Evolutionary conservation across 352 stramenopile genomes (phyloP).

Genomic region (Thraustochytrium sp.): DNA sequence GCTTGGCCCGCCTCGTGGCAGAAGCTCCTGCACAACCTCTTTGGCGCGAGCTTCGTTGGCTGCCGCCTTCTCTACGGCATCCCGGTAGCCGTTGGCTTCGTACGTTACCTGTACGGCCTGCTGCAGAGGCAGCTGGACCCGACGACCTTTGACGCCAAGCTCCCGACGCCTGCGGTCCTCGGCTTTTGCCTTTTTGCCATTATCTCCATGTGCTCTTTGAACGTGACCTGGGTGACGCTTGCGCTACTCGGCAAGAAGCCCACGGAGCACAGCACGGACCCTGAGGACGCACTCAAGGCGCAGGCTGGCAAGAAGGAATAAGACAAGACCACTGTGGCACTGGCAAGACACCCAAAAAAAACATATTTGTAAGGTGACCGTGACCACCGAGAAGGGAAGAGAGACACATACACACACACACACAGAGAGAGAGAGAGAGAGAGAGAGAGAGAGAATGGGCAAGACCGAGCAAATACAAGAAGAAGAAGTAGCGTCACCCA

Average conservation of each 20-base stretch:
- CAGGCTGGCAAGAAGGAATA: no score
- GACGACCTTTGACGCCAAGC: not conserved
- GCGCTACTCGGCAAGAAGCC: not conserved
- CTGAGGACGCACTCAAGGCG: not conserved
- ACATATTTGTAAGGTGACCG: no score
- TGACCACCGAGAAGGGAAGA: no score
- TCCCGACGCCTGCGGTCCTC: not conserved
- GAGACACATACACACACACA: no score
- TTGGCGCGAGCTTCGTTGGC: not conserved
- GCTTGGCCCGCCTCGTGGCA: not conserved
- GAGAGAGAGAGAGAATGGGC: no score
- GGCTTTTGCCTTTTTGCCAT: constrained; percentile 32
- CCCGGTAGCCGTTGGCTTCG: not conserved
- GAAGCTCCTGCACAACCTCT: not conserved
- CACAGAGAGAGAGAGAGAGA: no score
- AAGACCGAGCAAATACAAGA: no score
- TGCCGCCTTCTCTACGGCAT: constrained; percentile 25
- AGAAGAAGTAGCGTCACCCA: not conserved
- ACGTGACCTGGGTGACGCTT: not conserved
- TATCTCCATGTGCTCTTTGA: not conserved
- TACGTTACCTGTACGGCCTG: not conserved
- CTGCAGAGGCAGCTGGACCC: not conserved
- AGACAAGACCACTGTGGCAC: no score
- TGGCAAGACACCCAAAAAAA: no score
- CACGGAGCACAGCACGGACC: not conserved